These are phyloP conservation scores for Chlamydomonas incerta DNA, from an alignment of 139 green algal genomes.

Conservation along the genomic window DNA sequence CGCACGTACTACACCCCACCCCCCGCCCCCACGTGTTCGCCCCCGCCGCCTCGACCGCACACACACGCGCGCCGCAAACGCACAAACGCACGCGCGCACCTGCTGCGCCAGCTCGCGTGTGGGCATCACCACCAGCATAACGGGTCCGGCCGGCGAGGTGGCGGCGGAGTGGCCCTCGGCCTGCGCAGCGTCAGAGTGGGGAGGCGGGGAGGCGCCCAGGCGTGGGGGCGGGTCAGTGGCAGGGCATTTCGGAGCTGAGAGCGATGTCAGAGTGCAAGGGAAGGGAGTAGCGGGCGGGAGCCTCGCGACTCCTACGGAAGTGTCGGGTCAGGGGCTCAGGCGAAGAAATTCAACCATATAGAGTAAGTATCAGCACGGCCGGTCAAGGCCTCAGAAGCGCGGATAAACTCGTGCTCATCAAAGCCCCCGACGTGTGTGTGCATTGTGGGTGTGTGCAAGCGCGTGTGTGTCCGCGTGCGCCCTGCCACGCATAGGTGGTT, in stretches of 20 bases:
- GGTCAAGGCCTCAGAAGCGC: conserved; percentile 32
- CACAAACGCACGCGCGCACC: conserved; percentile 46
- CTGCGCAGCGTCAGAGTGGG: conserved; percentile 8
- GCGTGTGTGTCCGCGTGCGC: too few species aligned
- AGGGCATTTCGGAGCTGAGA: too few species aligned
- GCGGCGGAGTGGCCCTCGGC: conserved; percentile 11
- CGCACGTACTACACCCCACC: too few species aligned
- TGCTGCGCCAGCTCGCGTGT: conserved; percentile 90
- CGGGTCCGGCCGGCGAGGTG: conserved; percentile 41
- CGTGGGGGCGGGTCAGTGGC: background rate
- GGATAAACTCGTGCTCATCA: conserved; percentile 46
- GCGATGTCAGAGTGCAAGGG: too few species aligned
- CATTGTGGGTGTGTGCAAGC: too few species aligned
- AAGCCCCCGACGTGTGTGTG: too few species aligned
- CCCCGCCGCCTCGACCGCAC: too few species aligned
- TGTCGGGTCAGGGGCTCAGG: conserved; percentile 28
- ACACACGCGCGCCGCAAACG: too few species aligned
- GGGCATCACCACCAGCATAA: conserved; percentile 76
- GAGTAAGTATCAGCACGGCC: conserved; percentile 10
- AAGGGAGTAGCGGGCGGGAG: too few species aligned
- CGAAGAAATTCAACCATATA: conserved; percentile 42
- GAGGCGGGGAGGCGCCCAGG: background rate
- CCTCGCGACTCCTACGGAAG: too few species aligned
- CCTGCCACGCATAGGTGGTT: too few species aligned
- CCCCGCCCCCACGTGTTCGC: too few species aligned